Conservation (phyloP, 345 rosid species). For the Eucalyptus lansdowneana region DNA sequence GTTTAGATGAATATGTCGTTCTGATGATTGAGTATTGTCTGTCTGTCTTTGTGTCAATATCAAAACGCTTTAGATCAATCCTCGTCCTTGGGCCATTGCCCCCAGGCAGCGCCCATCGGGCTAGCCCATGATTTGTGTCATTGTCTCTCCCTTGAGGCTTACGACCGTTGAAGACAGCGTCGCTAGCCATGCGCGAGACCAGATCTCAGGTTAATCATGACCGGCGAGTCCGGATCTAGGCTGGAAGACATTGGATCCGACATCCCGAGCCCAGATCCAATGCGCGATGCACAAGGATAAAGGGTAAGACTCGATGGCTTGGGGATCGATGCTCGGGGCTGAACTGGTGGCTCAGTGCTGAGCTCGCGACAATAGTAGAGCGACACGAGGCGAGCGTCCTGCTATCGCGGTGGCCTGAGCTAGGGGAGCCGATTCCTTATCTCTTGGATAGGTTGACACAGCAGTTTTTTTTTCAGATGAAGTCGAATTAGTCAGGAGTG, state of each 20-base stretch:
- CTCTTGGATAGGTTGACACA: neutral
- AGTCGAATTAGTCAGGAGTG: neutral
- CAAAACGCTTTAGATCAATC: neutral
- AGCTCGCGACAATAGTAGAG: neutral
- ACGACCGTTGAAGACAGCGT: neutral
- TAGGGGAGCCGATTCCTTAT: too few relatives aligned
- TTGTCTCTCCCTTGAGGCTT: neutral
- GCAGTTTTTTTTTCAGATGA: neutral
- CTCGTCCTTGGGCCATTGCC: neutral
- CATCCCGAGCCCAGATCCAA: neutral
- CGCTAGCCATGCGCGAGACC: neutral
- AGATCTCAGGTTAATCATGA: neutral
- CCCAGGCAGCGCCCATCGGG: neutral
- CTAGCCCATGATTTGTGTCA: neutral
- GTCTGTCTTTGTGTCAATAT: neutral
- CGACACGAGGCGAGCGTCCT: neutral
- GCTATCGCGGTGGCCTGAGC: neutral
- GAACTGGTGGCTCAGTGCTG: neutral
- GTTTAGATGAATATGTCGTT: neutral
- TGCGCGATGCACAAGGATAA: neutral
- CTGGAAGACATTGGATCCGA: neutral
- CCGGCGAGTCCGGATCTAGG: neutral
- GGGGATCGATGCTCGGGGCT: neutral
- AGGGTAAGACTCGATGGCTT: neutral
- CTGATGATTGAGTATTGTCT: neutral